Evolutionary conservation across 75 land plant genomes (phyloP).

Genomic region (Ceratopteris richardii): DNA sequence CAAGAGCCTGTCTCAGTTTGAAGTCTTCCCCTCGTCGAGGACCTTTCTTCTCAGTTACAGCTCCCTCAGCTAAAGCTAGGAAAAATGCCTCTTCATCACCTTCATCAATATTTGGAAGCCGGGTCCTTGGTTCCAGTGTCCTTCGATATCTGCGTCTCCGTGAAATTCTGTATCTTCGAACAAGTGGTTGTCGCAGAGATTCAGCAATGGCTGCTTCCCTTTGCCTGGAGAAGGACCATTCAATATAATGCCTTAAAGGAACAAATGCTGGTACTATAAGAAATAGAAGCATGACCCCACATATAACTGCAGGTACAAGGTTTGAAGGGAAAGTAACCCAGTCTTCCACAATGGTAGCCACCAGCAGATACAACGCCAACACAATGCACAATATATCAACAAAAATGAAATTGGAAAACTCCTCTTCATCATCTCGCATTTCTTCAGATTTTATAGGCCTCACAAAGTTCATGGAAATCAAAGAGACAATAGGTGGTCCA

Average conservation of each 20-base stretch:
- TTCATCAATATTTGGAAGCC: conserved; percentile 10
- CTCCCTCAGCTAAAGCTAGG: conserved; percentile 48
- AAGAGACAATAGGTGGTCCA: conserved; percentile 42
- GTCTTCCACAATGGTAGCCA: conserved; percentile 11
- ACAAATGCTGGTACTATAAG: not conserved
- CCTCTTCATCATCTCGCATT: conserved; percentile 34
- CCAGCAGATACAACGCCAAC: conserved; percentile 64
- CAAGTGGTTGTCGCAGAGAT: not conserved
- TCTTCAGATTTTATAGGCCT: conserved; percentile 46
- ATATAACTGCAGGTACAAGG: conserved; percentile 5
- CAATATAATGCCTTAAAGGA: not conserved
- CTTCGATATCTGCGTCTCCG: conserved; percentile 5
- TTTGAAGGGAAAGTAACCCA: not conserved
- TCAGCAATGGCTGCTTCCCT: not conserved
- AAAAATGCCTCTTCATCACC: conserved; percentile 29
- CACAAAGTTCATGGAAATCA: conserved; percentile 59
- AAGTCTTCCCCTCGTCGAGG: conserved; percentile 82
- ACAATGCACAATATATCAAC: conserved; percentile 46
- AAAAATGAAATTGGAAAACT: conserved; percentile 35
- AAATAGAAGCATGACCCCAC: not conserved
- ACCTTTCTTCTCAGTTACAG: conserved; percentile 42
- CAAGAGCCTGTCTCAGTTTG: conserved; percentile 51
- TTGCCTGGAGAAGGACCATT: not conserved
- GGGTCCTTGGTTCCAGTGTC: not conserved
- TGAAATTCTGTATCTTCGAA: no score